A percentile compares a stretch with the other conserved stretches of the same genome.
Conservation (phyloP, 495 filamentous ascomycete genomes). For the Astrothelium subdiscretum region DNA sequence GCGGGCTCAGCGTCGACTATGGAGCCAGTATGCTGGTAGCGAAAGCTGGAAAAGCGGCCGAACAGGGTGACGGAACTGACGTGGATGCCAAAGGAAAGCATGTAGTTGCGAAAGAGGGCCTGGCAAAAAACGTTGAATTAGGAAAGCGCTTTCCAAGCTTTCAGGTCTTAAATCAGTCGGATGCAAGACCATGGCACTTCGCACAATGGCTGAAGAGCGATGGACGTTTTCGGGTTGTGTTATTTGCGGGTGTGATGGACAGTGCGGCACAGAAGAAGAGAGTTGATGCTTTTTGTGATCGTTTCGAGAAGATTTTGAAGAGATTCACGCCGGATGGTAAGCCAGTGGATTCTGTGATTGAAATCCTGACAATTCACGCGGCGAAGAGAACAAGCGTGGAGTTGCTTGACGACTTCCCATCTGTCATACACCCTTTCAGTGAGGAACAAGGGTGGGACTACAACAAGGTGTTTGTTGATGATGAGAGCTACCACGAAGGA, state of each 20-base stretch:
- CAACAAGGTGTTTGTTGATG: slow-evolving; percentile 54
- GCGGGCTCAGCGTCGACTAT: slow-evolving; percentile 23
- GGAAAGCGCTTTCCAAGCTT: slow-evolving; percentile 25
- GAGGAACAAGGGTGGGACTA: slow-evolving; percentile 53
- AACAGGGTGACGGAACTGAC: slow-evolving; percentile 37
- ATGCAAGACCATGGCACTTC: slow-evolving; percentile 25
- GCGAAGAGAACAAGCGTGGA: slow-evolving; percentile 38
- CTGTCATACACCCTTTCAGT: slow-evolving; percentile 44
- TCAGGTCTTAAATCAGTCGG: slow-evolving; percentile 25
- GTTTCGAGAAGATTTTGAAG: slow-evolving; percentile 27
- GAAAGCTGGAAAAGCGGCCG: slow-evolving; percentile 17
- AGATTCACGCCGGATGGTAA: slow-evolving; percentile 35
- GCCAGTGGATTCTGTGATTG: slow-evolving; percentile 36
- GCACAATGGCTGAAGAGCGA: slow-evolving; percentile 36
- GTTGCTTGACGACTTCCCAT: slow-evolving; percentile 43
- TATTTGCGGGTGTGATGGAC: slow-evolving; percentile 52
- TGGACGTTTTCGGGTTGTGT: slow-evolving; percentile 54
- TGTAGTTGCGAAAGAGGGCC: slow-evolving; percentile 15
- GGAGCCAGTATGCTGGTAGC: slow-evolving; percentile 24
- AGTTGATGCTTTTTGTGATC: slow-evolving; percentile 36
- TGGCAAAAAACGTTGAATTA: slow-evolving; percentile 22
- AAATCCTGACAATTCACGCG: slow-evolving; percentile 51
- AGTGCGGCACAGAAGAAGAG: slow-evolving; percentile 31
- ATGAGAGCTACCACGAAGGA: slow-evolving; percentile 45
- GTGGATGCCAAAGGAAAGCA: slow-evolving; percentile 25